Base-by-base conservation (phyloP, 257 asterid genomes). In the Primulina huaijiensis region DNA sequence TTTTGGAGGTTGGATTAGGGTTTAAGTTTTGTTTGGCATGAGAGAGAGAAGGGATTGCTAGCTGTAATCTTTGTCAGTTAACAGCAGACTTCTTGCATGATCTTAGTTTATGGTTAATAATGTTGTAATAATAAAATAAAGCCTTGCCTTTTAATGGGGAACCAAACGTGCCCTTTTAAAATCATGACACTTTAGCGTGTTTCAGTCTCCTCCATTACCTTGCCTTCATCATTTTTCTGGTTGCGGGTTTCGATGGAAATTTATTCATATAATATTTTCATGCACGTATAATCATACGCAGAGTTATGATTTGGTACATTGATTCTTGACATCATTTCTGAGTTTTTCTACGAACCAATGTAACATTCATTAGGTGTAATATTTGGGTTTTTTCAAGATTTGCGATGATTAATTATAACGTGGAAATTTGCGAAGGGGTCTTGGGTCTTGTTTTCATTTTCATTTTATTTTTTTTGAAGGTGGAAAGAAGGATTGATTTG, bases 401-500 rank as follows among this genome's bases (percentile, higher is more conserved):
- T 43, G 38, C 71, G 64, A 71, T 65, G 65, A 69, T 43, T 55
- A 53, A 53, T 69, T 64, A 43, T 43, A 38, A 38, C 14, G 53
- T 64, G 61, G 60, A 31, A 40, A 63, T 30, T 27, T 64, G 78
- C 19, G 57, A n/a, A 59, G 74, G 64, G 50, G 67, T 73, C 43
- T 77, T 1, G 5, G 78, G 35, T 63, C n/a, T 37, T 37, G n/a
- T 2, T 21, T 31, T 59, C 46, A 21, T n/a, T 29, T 19, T 38
- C 37, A 61, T 58, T 6, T 21, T 69, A 8, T 20, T 3, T 37
- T 2, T 43, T 4, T 43, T 74, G 83, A 78, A 92, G 98, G 98
- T 92, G 83, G 95, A 90, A 78, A 88, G 81, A 79, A 88, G 87
- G 80, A 90, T 92, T 83, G 95, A 90, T 87, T 88, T 92, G 87